These are phyloP conservation scores for Prunus yedoensis DNA, from an alignment of 331 rosid species.

Conservation along the genomic window DNA sequence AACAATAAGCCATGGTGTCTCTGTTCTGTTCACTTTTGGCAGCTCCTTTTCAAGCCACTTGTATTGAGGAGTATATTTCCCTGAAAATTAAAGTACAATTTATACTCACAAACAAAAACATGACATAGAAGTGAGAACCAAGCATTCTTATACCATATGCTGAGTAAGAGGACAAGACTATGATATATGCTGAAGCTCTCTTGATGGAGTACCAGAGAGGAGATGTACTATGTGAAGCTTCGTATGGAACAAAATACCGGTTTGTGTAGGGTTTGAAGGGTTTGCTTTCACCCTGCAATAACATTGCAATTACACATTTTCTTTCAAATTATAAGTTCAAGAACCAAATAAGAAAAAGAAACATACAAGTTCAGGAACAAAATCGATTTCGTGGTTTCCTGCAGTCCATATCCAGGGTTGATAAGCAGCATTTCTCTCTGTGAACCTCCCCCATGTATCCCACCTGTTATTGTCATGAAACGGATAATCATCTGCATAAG, in stretches of 20 bases:
- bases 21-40: too few species aligned
- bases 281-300: slow-evolving; percentile 40
- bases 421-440: slow-evolving; percentile 53
- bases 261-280: slow-evolving; percentile 45
- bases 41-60: too few species aligned
- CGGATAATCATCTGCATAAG: too few species aligned
- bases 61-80: too few species aligned
- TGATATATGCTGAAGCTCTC: too few species aligned
- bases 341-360: slow-evolving; percentile 1
- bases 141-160: too few species aligned
- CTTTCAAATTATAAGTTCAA: background rate
- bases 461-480: slow-evolving; percentile 53
- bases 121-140: too few species aligned
- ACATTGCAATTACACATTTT: background rate
- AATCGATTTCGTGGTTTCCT: slow-evolving; percentile 54
- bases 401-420: slow-evolving; percentile 57
- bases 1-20: too few species aligned
- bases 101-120: too few species aligned
- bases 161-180: too few species aligned
- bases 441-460: slow-evolving; percentile 60
- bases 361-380: slow-evolving; percentile 36
- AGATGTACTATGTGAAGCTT: slow-evolving; percentile 40
- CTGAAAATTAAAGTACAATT: too few species aligned
- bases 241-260: slow-evolving; percentile 38
- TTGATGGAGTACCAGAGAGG: too few species aligned